Conservation (phyloP, 2,329 filamentous ascomycete species). For the Didymosphaeria variabile region DNA sequence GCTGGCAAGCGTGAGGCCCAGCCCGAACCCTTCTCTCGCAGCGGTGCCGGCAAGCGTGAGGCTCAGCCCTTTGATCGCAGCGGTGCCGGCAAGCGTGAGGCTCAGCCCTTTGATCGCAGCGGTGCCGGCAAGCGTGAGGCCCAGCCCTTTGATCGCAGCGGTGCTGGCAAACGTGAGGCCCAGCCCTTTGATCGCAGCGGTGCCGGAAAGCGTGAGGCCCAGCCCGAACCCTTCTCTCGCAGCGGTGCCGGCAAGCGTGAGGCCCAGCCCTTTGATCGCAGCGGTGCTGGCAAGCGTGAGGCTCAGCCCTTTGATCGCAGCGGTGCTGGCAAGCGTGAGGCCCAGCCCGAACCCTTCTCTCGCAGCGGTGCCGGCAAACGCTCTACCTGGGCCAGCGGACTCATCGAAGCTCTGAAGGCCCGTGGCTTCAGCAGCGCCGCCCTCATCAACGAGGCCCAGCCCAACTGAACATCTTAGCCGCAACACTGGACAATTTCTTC, state of each 20-base stretch:
- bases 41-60: not conserved
- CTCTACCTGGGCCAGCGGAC: conserved; percentile 6
- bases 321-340: not conserved
- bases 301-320: not conserved
- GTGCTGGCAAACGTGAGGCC: too few relatives aligned
- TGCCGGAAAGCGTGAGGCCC: too few relatives aligned
- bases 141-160: not conserved
- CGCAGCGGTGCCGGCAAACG: not conserved
- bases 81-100: not conserved
- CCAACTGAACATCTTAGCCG: conserved; percentile 1
- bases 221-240: not conserved
- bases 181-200: too few relatives aligned
- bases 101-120: too few relatives aligned
- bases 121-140: not conserved
- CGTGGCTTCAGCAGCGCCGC: conserved; percentile 10
- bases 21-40: too few relatives aligned
- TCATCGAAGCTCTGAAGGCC: conserved; percentile 9
- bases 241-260: not conserved
- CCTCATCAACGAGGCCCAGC: not conserved
- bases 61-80: not conserved
- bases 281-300: not conserved
- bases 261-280: too few relatives aligned
- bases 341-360: not conserved
- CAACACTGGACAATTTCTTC: not conserved
- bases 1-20: not conserved